Percentiles rank a stretch among this genome's conserved stretches.
Conservation (phyloP, 768 basidiomycete genomes). For the Xerocomus brunneocitrinus region DNA sequence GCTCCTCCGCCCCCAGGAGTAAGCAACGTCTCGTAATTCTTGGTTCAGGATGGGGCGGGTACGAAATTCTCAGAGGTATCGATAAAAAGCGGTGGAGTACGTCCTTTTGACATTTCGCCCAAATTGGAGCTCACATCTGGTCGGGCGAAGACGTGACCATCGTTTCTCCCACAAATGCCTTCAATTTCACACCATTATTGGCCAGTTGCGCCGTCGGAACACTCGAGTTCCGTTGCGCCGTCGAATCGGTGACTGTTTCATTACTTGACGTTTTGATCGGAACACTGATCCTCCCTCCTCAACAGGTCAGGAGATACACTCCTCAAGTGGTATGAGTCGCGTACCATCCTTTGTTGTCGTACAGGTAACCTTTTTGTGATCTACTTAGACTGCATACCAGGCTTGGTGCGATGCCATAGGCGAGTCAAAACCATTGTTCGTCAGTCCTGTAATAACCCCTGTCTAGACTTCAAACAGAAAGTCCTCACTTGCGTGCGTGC, state of each 20-base stretch:
- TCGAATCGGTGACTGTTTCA: conserved; percentile 62
- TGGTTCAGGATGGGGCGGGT: conserved; percentile 78
- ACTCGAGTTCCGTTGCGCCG: conserved; percentile 72
- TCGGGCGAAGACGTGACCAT: conserved; percentile 52
- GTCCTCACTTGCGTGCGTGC: conserved; percentile 54
- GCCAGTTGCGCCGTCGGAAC: conserved; percentile 72
- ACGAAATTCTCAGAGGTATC: conserved; percentile 58
- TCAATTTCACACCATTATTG: conserved; percentile 44
- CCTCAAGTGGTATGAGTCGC: conserved; percentile 46
- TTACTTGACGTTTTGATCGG: not conserved
- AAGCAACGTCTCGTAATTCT: conserved; percentile 57
- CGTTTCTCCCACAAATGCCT: conserved; percentile 52
- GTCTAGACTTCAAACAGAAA: conserved; percentile 56
- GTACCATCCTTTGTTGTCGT: not conserved
- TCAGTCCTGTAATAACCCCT: conserved; percentile 4
- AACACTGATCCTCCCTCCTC: conserved; percentile 2
- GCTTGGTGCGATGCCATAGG: conserved; percentile 77
- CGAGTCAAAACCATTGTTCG: conserved; percentile 20
- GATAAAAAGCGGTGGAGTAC: conserved; percentile 71
- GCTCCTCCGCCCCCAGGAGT: conserved; percentile 30
- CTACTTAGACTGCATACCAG: conserved; percentile 53
- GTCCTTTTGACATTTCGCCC: conserved; percentile 16
- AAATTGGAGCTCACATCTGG: conserved; percentile 1
- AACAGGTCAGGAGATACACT: conserved; percentile 51
- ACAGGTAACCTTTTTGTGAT: not conserved